Conservation (phyloP, 2,329 filamentous ascomycete genomes). For the Aspergillus pseudonomiae region DNA sequence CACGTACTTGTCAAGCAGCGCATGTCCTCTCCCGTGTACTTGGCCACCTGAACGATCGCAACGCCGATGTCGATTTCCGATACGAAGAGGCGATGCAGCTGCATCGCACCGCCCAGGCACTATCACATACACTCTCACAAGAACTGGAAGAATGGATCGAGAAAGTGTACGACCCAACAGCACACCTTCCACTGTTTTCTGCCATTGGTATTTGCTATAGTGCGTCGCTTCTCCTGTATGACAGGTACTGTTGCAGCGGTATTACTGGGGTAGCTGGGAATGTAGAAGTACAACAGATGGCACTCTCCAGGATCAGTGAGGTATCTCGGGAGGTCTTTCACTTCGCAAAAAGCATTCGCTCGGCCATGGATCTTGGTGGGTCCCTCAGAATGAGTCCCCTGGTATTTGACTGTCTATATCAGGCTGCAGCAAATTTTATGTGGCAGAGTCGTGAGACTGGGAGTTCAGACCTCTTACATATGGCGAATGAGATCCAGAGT, state of each 20-base stretch:
- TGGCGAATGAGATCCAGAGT: neutral
- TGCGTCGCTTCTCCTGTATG: neutral
- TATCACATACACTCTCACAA: neutral
- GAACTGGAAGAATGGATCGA: neutral
- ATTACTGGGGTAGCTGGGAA: neutral
- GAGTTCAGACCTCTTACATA: neutral
- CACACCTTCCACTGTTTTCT: neutral
- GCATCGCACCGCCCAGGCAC: neutral
- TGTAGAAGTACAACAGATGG: neutral
- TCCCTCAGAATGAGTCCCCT: neutral
- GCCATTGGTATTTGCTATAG: neutral
- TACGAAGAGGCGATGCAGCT: neutral
- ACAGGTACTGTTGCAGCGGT: neutral
- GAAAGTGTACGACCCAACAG: neutral
- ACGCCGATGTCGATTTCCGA: neutral
- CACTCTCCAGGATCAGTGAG: neutral
- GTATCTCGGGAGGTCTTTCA: neutral
- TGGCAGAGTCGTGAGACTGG: neutral
- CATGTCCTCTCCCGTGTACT: neutral
- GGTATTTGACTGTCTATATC: neutral
- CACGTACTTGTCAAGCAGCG: neutral
- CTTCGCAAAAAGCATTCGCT: neutral
- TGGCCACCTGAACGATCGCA: neutral
- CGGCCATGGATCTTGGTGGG: neutral
- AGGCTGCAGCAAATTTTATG: neutral